These are phyloP conservation scores for Coemansia sp. DNA, from an alignment of 192 early-diverging fungal genomes.

Conservation along the genomic window DNA sequence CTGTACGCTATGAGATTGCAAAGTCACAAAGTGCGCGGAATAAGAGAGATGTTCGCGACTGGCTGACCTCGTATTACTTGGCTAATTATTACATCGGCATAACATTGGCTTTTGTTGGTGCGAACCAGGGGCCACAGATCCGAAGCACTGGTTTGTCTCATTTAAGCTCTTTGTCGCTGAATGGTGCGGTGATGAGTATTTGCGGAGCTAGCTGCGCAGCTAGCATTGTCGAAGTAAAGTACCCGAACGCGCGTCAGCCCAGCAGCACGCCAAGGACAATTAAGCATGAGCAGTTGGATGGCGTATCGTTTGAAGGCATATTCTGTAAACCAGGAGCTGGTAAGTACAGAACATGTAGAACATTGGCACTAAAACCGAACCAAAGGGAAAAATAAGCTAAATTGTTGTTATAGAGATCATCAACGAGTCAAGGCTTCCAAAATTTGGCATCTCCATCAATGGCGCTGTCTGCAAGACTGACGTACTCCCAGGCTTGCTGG, in stretches of 20 bases:
- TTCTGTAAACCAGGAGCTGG: conserved; percentile 6
- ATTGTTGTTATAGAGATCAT: neutral
- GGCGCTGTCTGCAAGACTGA: conserved; percentile 16
- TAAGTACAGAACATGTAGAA: neutral
- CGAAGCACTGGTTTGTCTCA: neutral
- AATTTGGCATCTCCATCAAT: conserved; percentile 24
- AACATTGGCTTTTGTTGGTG: conserved; percentile 6
- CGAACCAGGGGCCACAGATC: neutral
- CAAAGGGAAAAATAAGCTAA: neutral
- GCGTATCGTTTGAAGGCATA: conserved; percentile 25
- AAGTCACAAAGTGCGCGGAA: conserved; percentile 30
- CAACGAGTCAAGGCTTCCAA: neutral
- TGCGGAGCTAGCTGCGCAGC: conserved; percentile 5
- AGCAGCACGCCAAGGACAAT: neutral
- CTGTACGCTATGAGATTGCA: conserved; percentile 31
- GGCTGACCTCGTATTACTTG: conserved; percentile 24
- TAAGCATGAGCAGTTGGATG: conserved; percentile 4
- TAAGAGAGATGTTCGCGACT: conserved; percentile 20
- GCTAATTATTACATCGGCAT: conserved; percentile 24
- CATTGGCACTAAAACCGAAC: neutral
- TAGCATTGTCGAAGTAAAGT: neutral
- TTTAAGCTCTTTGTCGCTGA: conserved; percentile 8
- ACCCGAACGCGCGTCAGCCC: neutral
- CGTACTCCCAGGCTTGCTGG: conserved; percentile 15
- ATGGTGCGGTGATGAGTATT: conserved; percentile 10